Base-by-base conservation (phyloP, 2,329 filamentous ascomycete species). In the Talaromyces sp. region DNA sequence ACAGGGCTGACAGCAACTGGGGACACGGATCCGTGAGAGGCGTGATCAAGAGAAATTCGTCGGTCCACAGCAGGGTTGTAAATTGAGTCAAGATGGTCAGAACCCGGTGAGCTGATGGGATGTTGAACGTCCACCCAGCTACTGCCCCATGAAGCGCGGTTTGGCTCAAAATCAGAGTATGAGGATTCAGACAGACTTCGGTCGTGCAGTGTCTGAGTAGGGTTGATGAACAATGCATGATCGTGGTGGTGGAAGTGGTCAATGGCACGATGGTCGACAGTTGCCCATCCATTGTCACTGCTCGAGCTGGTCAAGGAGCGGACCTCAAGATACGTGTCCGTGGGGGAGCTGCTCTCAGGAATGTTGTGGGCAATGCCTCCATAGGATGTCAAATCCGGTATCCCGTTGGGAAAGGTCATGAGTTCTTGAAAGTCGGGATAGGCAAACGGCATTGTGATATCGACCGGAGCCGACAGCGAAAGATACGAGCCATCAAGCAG, bases 101-200 rank as follows among this genome's bases (percentile, higher is more conserved):
- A 96, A 66, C 88, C 84, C 16, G 93, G 92, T 1, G 93, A 97
- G 81, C 90, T 91, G 65, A 95, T 89, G 0, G 90, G 90, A 74
- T 89, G 89, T 24, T 88, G 85, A 77, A 93, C 86, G 71, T 97
- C 92, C 75, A 96, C 92, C 71, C 90, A 96, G 79, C 91, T 95
- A 68, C 84, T 87, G 68, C 84, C 87, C 81, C 84, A 92, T 76
- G 80, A 92, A 75, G 82, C 90, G 74, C 73, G 85, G 82, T 76
- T 87, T 77, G 71, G 80, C 67, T 85, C 84, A 4, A 88, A 87
- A 39, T 93, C 90, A 1, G 90, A 88, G 69, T 88, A 86, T 1
- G 91, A 95, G 2, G 92, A 95, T 72, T 96, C 92, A 3, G 93
- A 97, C 72, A 90, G 88, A 63, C 90, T 93, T 70, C 93, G 87